Evolutionary conservation across 306 rosid species (phyloP).

Genomic region (Trifolium pratense): DNA sequence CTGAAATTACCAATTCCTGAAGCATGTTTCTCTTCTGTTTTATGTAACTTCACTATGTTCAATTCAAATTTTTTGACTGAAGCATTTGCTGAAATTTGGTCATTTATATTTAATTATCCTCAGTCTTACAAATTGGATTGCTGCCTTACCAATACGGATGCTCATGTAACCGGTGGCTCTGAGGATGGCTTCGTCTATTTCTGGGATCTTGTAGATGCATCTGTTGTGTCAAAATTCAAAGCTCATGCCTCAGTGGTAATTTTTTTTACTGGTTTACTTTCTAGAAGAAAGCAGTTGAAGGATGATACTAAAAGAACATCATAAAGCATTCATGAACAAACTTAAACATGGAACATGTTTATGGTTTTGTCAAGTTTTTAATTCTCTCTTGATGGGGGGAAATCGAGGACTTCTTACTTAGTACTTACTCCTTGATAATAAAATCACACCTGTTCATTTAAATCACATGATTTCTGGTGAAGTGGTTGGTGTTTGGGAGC

Average conservation of each 20-base stretch:
- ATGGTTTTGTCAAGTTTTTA: slow-evolving; percentile 20
- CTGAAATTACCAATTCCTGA: slow-evolving; percentile 5
- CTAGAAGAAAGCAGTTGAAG: slow-evolving; percentile 13
- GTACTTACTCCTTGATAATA: background rate
- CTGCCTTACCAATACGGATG: slow-evolving; percentile 92
- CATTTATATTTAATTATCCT: slow-evolving; percentile 33
- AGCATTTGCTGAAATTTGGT: slow-evolving; percentile 24
- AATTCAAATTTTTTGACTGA: background rate
- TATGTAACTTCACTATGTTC: slow-evolving; percentile 21
- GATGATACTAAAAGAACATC: slow-evolving; percentile 30
- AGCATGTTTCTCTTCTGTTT: slow-evolving; percentile 10
- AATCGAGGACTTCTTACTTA: background rate
- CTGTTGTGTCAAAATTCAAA: slow-evolving; percentile 73
- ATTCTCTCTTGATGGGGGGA: background rate
- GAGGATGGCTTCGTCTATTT: slow-evolving; percentile 88
- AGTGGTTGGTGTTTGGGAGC: slow-evolving; percentile 3
- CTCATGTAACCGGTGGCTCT: slow-evolving; percentile 88
- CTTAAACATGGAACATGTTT: background rate
- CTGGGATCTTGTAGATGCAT: slow-evolving; percentile 96
- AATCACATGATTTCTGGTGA: slow-evolving; percentile 2
- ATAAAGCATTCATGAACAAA: slow-evolving; percentile 9
- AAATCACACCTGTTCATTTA: slow-evolving; percentile 4
- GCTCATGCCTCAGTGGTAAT: slow-evolving; percentile 92
- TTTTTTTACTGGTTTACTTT: slow-evolving; percentile 4
- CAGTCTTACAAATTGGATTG: slow-evolving; percentile 94